phyloP scores from a whole-genome alignment of 2,329 filamentous ascomycete species.

The Aurifilum marmelostoma region DNA sequence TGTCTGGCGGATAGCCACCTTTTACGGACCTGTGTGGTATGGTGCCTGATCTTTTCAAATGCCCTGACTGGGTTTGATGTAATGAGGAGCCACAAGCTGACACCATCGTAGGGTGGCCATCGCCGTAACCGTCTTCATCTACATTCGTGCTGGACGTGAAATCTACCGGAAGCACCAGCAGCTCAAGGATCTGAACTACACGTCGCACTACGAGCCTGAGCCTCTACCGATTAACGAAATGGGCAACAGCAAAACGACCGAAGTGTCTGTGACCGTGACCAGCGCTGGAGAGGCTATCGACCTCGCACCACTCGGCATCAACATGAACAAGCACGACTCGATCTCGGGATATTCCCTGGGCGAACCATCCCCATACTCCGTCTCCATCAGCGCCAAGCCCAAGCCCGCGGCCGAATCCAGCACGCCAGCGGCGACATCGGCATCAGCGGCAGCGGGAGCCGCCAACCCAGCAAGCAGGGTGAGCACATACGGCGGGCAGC shows the following conservation, averaged over 20 bases:
- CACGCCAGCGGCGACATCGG: background rate
- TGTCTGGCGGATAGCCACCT: constrained; percentile 71
- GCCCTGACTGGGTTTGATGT: background rate
- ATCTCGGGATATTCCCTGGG: background rate
- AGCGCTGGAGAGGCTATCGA: constrained; percentile 45
- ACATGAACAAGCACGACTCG: constrained; percentile 20
- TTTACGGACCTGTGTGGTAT: constrained; percentile 75
- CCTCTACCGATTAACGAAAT: constrained; percentile 47
- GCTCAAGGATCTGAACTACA: constrained; percentile 53
- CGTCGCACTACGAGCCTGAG: constrained; percentile 49
- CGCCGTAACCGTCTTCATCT: constrained; percentile 64
- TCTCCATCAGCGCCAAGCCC: constrained; percentile 47
- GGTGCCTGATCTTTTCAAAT: constrained; percentile 29
- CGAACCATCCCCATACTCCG: constrained; percentile 46
- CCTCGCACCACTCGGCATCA: constrained; percentile 38
- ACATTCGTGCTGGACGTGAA: constrained; percentile 65
- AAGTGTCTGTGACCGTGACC: constrained; percentile 63
- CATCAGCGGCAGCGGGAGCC: background rate
- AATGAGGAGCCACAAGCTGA: constrained; percentile 26
- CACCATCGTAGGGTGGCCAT: constrained; percentile 58
- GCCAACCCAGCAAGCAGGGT: constrained; percentile 21
- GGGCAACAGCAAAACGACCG: constrained; percentile 61
- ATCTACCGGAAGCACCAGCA: constrained; percentile 70
- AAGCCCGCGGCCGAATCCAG: background rate
- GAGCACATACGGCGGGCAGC: constrained; percentile 13